Conservation (phyloP, 495 filamentous ascomycete species). For the Cercophora newfieldiana region DNA sequence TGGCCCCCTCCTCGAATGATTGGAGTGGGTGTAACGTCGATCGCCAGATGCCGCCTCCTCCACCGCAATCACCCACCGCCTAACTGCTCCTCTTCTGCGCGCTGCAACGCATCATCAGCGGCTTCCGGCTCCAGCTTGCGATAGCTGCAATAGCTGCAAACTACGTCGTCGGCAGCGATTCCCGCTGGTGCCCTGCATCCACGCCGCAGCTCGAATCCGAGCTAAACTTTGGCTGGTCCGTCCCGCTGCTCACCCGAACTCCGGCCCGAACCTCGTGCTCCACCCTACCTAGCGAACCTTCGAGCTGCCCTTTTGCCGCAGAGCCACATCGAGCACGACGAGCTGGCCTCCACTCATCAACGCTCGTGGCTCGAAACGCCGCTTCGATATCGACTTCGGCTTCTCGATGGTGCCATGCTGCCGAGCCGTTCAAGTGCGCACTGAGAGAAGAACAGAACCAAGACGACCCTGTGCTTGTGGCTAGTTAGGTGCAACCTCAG, state of each 20-base stretch:
- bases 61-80: constrained; percentile 17
- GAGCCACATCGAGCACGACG: no score
- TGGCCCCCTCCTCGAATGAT: background rate
- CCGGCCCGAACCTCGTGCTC: background rate
- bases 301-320: no score
- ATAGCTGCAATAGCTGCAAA: background rate
- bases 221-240: background rate
- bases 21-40: constrained; percentile 19
- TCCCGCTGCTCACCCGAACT: background rate
- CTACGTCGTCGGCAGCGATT: background rate
- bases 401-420: constrained; percentile 14
- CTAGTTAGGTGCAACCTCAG: background rate
- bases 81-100: constrained; percentile 1
- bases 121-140: background rate
- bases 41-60: constrained; percentile 17
- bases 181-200: background rate
- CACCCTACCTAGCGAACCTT: background rate
- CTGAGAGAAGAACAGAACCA: constrained; percentile 1
- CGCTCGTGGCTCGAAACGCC: background rate
- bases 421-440: background rate
- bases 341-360: background rate
- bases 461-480: background rate
- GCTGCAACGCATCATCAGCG: constrained; percentile 6
- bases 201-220: background rate
- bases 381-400: background rate